Conservation (phyloP, 1,284 basidiomycete species). For the Trametes versicolor region DNA sequence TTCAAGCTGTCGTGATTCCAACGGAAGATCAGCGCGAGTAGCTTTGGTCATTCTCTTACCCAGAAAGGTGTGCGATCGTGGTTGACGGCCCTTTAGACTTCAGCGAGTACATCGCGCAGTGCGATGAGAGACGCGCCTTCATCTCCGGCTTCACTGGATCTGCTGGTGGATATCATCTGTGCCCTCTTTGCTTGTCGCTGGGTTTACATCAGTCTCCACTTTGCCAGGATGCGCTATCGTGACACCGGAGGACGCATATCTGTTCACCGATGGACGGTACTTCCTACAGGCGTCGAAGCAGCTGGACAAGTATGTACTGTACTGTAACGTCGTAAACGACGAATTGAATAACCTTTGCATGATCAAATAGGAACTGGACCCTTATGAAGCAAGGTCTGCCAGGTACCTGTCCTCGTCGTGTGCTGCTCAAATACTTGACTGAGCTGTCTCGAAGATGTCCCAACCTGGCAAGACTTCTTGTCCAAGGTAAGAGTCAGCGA, state of each 20-base stretch:
- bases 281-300: slow-evolving; percentile 93
- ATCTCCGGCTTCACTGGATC: slow-evolving; percentile 96
- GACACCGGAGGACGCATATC: slow-evolving; percentile 74
- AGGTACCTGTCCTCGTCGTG: slow-evolving; percentile 51
- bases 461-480: slow-evolving; percentile 91
- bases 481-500: slow-evolving; percentile 59
- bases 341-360: slow-evolving; percentile 1
- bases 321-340: slow-evolving; percentile 3
- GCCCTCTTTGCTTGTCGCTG: background rate
- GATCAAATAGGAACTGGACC: slow-evolving; percentile 78
- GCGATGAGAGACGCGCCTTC: slow-evolving; percentile 86
- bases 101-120: slow-evolving; percentile 89
- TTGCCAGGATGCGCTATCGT: slow-evolving; percentile 81
- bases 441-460: slow-evolving; percentile 66
- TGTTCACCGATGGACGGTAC: slow-evolving; percentile 96
- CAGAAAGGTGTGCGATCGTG: slow-evolving; percentile 3
- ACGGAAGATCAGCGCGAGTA: slow-evolving; percentile 89
- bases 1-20: slow-evolving; percentile 82
- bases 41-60: background rate
- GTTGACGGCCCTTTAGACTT: slow-evolving; percentile 64
- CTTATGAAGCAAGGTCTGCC: slow-evolving; percentile 92
- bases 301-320: slow-evolving; percentile 72
- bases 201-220: slow-evolving; percentile 13
- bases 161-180: slow-evolving; percentile 65
- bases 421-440: slow-evolving; percentile 6